Conservation (phyloP, 129 eudicot genomes). For the Silybum marianum region DNA sequence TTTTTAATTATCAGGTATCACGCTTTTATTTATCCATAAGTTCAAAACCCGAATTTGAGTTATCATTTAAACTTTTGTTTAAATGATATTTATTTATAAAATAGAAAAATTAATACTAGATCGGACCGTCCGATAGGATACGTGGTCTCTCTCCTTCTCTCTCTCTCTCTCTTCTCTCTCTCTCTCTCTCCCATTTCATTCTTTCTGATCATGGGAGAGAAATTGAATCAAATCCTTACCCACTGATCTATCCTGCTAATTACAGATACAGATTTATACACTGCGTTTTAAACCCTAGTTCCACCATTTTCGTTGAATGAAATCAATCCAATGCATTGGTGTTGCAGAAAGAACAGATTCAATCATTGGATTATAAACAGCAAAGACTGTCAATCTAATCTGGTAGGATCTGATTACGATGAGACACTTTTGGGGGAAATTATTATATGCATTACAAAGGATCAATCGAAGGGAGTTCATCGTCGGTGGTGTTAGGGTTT, state of each 20-base stretch:
- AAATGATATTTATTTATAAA: not conserved
- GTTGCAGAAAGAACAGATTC: not conserved
- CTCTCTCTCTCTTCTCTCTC: not conserved
- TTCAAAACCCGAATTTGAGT: too few relatives aligned
- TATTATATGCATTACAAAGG: conserved; percentile 15
- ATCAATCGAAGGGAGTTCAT: conserved; percentile 26
- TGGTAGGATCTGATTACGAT: conserved; percentile 28
- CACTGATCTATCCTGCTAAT: not conserved
- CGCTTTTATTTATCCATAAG: too few relatives aligned
- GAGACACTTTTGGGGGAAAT: conserved; percentile 10
- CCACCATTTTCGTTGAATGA: conserved; percentile 12
- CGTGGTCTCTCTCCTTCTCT: not conserved
- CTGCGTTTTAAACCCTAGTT: conserved; percentile 28
- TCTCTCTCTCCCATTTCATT: not conserved
- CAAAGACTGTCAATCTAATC: not conserved
- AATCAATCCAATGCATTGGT: conserved; percentile 30
- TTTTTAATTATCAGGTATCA: too few relatives aligned
- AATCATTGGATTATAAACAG: conserved; percentile 1
- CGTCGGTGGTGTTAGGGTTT: conserved; percentile 37
- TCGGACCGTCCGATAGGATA: conserved; percentile 16
- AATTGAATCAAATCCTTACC: conserved; percentile 20
- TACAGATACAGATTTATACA: not conserved
- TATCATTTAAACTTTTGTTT: too few relatives aligned
- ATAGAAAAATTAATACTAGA: not conserved
- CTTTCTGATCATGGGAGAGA: conserved; percentile 5